These are phyloP conservation scores for Porpolomopsis calyptriformis DNA, from an alignment of 768 basidiomycete genomes.

Conservation along the genomic window DNA sequence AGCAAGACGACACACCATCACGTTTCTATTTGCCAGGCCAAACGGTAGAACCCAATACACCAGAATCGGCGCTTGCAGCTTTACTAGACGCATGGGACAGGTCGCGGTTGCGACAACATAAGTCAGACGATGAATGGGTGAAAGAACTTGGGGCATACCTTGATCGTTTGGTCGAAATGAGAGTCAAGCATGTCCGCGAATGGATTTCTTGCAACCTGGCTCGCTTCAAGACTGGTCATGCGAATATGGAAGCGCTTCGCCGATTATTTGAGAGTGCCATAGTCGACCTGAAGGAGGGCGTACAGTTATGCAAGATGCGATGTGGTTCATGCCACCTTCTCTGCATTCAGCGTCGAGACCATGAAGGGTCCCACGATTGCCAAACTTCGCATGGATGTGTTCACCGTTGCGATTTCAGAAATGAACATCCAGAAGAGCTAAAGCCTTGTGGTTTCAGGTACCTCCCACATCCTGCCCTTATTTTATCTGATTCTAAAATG, in stretches of 20 bases:
- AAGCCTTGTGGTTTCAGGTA: conserved; percentile 27
- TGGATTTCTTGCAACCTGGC: conserved; percentile 43
- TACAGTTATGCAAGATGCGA: conserved; percentile 39
- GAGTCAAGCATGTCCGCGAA: conserved; percentile 36
- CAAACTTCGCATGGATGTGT: conserved; percentile 38
- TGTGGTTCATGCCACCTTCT: conserved; percentile 39
- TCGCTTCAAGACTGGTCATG: conserved; percentile 35
- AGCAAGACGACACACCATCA: conserved; percentile 24
- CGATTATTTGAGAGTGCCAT: conserved; percentile 31
- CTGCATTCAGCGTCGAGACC: conserved; percentile 37
- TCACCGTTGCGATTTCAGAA: conserved; percentile 32
- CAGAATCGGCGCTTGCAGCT: not conserved
- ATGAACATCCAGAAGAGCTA: conserved; percentile 21
- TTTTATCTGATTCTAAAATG: not conserved
- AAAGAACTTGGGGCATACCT: conserved; percentile 28
- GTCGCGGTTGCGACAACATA: conserved; percentile 19
- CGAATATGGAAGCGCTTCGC: conserved; percentile 35
- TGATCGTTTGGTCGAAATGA: conserved; percentile 26
- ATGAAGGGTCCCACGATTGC: conserved; percentile 39
- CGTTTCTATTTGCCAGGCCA: conserved; percentile 23
- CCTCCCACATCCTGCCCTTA: not conserved
- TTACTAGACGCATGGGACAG: not conserved
- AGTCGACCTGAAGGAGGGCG: conserved; percentile 35
- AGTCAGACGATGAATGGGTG: conserved; percentile 34
- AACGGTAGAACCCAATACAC: not conserved